Percentiles rank a stretch among this genome's conserved stretches.
phyloP scores from a whole-genome alignment of 768 basidiomycete genomes.

The Psilocybe azurescens region DNA sequence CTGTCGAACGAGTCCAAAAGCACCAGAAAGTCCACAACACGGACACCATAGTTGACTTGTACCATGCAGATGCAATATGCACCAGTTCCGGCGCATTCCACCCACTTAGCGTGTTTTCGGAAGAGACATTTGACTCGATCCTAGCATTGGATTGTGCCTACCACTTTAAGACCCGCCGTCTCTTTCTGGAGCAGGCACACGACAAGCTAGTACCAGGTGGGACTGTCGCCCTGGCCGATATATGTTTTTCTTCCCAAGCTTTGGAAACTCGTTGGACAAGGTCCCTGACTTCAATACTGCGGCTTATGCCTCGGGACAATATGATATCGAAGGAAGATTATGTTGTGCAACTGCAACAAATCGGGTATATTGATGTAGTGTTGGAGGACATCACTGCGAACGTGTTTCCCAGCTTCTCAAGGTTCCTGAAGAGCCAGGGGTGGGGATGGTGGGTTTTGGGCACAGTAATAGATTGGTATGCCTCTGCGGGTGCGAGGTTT shows the following conservation, averaged over 20 bases:
- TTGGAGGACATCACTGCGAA: constrained; percentile 60
- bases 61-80: constrained; percentile 58
- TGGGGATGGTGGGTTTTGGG: constrained; percentile 50
- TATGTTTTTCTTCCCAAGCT: constrained; percentile 49
- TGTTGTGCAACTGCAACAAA: constrained; percentile 41
- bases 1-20: constrained; percentile 43
- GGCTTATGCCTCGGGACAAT: constrained; percentile 55
- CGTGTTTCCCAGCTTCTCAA: constrained; percentile 63
- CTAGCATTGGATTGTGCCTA: constrained; percentile 74
- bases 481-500: constrained; percentile 48
- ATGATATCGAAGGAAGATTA: constrained; percentile 52
- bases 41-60: constrained; percentile 42
- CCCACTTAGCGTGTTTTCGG: constrained; percentile 47
- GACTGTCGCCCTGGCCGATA: constrained; percentile 63
- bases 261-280: constrained; percentile 29
- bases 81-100: constrained; percentile 32
- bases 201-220: constrained; percentile 53
- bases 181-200: constrained; percentile 58
- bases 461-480: constrained; percentile 40
- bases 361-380: constrained; percentile 59
- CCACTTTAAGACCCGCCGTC: constrained; percentile 59
- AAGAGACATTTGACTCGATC: constrained; percentile 48
- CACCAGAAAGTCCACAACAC: constrained; percentile 24
- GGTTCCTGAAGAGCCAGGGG: constrained; percentile 51
- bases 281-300: constrained; percentile 36